Conservation (phyloP, 116 monocot species). For the Trichopus zeylanicus region DNA sequence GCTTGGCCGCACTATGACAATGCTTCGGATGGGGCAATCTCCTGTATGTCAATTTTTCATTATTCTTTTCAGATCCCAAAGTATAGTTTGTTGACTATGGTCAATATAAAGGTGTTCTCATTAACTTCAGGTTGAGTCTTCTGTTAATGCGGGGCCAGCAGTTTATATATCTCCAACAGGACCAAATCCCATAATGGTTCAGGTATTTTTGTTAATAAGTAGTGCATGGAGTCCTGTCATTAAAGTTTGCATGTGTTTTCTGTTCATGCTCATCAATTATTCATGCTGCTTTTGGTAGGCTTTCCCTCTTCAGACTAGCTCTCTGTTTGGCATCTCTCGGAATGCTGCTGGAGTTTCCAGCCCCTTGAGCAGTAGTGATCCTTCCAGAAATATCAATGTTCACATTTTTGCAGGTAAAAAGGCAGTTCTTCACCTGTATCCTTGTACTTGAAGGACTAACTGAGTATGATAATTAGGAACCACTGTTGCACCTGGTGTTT, state of each 20-base stretch:
- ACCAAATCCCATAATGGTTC: constrained; percentile 96
- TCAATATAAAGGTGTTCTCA: neutral
- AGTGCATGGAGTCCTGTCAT: neutral
- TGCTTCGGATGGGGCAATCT: constrained; percentile 68
- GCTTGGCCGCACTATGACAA: constrained; percentile 85
- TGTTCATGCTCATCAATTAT: neutral
- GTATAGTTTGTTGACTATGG: neutral
- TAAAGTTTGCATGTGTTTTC: neutral
- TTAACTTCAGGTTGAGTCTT: constrained; percentile 51
- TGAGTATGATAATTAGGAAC: constrained; percentile 18
- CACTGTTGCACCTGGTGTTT: constrained; percentile 25
- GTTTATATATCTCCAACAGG: constrained; percentile 77
- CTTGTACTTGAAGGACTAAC: constrained; percentile 4
- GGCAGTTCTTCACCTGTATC: neutral
- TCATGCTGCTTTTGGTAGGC: constrained; percentile 30
- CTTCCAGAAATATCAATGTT: constrained; percentile 48
- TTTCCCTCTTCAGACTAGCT: constrained; percentile 40
- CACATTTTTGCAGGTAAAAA: constrained; percentile 51
- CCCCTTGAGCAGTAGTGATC: constrained; percentile 29
- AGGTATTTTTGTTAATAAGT: constrained; percentile 28
- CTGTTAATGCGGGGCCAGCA: constrained; percentile 89
- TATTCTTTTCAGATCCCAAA: too few relatives aligned
- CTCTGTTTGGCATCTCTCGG: constrained; percentile 38
- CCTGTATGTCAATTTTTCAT: constrained; percentile 42
- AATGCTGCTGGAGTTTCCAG: constrained; percentile 33